Evolutionary conservation across 176 grass and related monocot genomes (phyloP), one percentile per base, ranked within the genome.

Genomic region (Alopecurus myosuroides): DNA sequence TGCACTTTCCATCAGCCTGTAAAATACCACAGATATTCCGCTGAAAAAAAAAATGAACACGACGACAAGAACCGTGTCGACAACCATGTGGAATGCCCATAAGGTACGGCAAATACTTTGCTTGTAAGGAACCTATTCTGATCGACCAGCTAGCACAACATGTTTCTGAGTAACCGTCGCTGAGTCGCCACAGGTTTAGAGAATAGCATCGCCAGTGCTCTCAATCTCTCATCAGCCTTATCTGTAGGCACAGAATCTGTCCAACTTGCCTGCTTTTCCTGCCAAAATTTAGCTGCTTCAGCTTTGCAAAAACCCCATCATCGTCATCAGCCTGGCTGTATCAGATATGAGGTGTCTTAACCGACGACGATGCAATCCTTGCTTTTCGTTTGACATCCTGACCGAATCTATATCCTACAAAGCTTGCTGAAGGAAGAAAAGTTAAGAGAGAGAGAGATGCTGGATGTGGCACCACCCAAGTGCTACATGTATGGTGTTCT

Each of bases 261-360:
- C 31, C 89, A 87, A 90, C 76, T 84, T 87, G 81, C 31, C 39
- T 66, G 51, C 39, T 81, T 90, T 87, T 76, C 65, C 67, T 65
- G 30, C 80, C 37, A 51, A 87, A 67, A 90, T 84, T 84, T 82
- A 69, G 80, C 80, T 80, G 68, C 76, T 29, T 11, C 30, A 34
- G 85, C 29, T 80, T 84, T 87, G 80, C 39, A 30, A 45, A 73
- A 49, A 44, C 25, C 42, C 23, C 88, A 84, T 33, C 73, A 23
- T 52, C 80, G 71, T 57, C 82, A 31, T 53, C 60, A 3, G 10
- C n/a, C 58, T 76, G 85, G 49, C 68, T 76, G 83, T 90, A 90
- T 90, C 80, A 84, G 37, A 90, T 84, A 83, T 87, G 80, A 68
- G 74, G 75, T 57, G 19, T 22, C 37, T 67, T 13, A 76, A 85